These are phyloP conservation scores for Zychaea mexicana DNA, from an alignment of 371 early-diverging fungal species.

Conservation along the genomic window DNA sequence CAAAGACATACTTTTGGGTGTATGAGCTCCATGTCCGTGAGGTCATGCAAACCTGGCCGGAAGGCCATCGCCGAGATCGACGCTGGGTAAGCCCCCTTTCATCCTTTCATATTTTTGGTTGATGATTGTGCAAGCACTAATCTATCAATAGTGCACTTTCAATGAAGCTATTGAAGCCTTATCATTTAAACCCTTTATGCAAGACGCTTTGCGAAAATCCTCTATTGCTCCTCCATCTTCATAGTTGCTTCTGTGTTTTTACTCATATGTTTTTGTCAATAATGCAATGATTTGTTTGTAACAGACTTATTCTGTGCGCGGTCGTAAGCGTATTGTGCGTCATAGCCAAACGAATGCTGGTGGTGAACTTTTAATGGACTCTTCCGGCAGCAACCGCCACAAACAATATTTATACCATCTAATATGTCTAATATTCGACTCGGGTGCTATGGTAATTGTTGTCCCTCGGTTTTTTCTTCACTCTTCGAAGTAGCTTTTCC, in stretches of 20 bases:
- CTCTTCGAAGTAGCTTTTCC: no score
- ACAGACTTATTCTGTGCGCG: no score
- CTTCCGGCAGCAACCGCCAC: no score
- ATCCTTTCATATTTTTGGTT: neutral
- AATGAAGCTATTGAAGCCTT: constrained; percentile 55
- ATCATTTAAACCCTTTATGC: constrained; percentile 56
- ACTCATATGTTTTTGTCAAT: no score
- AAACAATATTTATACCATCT: no score
- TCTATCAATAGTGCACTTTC: constrained; percentile 46
- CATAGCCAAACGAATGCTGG: no score
- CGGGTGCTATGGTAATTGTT: no score
- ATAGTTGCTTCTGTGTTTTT: neutral
- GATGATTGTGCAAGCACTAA: neutral
- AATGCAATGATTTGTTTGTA: neutral
- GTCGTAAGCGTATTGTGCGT: no score
- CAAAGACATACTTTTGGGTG: constrained; percentile 55
- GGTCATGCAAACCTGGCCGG: constrained; percentile 59
- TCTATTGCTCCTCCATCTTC: constrained; percentile 8
- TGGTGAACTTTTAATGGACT: no score
- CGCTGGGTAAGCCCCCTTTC: constrained; percentile 70
- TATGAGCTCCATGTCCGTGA: constrained; percentile 58
- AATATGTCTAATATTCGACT: no score
- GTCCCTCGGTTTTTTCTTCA: no score
- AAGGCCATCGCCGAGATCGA: constrained; percentile 51
- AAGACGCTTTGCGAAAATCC: constrained; percentile 38